Base-by-base conservation (phyloP, 768 basidiomycete genomes). In the Arthromyces matolae region DNA sequence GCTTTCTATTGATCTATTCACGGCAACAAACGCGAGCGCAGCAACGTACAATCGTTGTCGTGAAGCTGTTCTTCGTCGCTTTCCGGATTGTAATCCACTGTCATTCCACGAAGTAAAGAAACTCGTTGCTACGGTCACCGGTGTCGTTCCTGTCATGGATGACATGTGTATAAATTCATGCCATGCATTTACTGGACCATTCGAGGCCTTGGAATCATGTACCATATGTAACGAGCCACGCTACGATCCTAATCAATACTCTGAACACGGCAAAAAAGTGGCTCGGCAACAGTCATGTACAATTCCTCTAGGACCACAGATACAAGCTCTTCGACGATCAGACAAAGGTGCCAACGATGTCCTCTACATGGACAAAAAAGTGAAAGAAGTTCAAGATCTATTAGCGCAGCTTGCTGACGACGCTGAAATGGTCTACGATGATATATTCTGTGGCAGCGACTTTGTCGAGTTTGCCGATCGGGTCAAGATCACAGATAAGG, bases 381-480 rank as follows among this genome's bases (percentile, higher is more conserved):
- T 42, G n/a, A 29, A 9, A 5, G 27, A 28, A 25, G 14, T 29
- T 12, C 39, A 56, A 13, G 54, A 62, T 23, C 20, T 45, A 3
- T 41, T 47, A 1, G 53, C 55, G 10, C 28, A 57, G 20, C 20
- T 20, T 22, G 35, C 22, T 5, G 52, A 34, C 12, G 39, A 39
- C 8, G 45, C 31, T 1, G 7, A 23, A 8, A 27, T 45, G 18
- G 18, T 27, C 8, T 52, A 51, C 24, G 35, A 52, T n/a, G 64
- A 69, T 36, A 45, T 69, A 14, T 59, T 59, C n/a, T 47, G 53
- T 50, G 64, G 67, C 0, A 14, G 4, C 0, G 65, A 71, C 14
- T 61, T 63, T 28, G 45, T 67, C 1, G 52, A 58, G 0, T 54
- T 63, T 0, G 55, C 53, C 3, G 37, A 51, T 3, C 14, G 12